Evolutionary conservation across 495 filamentous ascomycete species (phyloP), one percentile per base, ranked within the genome.

Genomic region (Podospora sp.): DNA sequence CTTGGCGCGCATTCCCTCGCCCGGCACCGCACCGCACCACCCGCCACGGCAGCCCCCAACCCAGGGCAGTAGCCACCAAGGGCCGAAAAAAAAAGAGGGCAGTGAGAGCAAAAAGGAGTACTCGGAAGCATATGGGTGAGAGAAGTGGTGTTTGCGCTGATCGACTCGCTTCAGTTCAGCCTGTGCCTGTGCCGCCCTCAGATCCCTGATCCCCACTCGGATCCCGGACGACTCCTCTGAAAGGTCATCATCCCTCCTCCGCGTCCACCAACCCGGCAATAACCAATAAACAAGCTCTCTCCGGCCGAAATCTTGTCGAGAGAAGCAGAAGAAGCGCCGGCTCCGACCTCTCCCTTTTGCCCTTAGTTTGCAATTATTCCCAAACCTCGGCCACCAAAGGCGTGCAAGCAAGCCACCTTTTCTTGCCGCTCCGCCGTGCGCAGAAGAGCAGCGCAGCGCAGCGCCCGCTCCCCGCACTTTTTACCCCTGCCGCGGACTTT

Each of bases 401-500:
- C 40, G 14, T 11, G 40, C 40, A 12, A 46, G 40, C 40, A 46
- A 18, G 5, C 2, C 9, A n/a, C n/a, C n/a, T n/a, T n/a, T n/a
- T n/a, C n/a, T n/a, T n/a, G n/a, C n/a, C n/a, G n/a, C n/a, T n/a
- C n/a, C n/a, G n/a, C n/a, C n/a, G n/a, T n/a, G n/a, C n/a, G n/a
- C n/a, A n/a, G n/a, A n/a, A n/a, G n/a, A n/a, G n/a, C 40, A 46
- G 40, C 11, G 11, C 14, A 4, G 5, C 40, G 40, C 21, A 40
- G n/a, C 50, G 29, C 65, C 65, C 36, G 57, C 72, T 71, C 72
- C 72, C 75, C 73, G 71, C 73, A 74, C 70, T 71, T 69, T 68
- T 68, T 67, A 74, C 73, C 73, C 76, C 73, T 77, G 75, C 69
- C 70, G 68, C 69, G 65, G 68, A 63, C 70, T 71, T 68, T 65